Base-by-base conservation (phyloP, 2,329 filamentous ascomycete species). In the Ophiobolus disseminans region DNA sequence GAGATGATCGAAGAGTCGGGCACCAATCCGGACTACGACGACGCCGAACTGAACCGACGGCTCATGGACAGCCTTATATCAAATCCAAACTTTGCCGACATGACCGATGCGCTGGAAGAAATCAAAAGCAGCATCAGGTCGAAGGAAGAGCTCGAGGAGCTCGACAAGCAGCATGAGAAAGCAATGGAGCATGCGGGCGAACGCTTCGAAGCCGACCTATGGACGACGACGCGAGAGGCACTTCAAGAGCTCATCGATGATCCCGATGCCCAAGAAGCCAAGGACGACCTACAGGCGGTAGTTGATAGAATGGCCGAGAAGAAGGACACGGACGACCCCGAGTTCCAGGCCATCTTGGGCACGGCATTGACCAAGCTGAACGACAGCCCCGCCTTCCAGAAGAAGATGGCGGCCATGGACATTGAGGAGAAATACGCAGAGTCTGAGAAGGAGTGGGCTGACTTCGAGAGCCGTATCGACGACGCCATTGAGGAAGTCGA, bases 241-340 rank as follows among this genome's bases (percentile, higher is more conserved):
- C 25, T 70, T 5, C 59, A 65, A 22, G 53, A 65, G 16, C 34
- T 71, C 23, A 53, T 70, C 21, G 46, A 69, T 6, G 66, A 72
- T 23, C 66, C 70, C 4, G 62, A 65, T 3, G 48, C 68, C 3
- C 59, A 43, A 9, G 53, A 63, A 16, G 60, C 55, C 3, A 58
- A 44, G 28, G 49, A 48, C 5, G 64, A 66, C 13, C 40, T 72
- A 7, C 52, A 51, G 25, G 58, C 62, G 11, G 54, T 68, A 17
- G 58, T 65, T 38, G 58, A 56, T 10, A 60, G 50, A 28, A 45
- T 71, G 21, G 54, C 61, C 1, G 57, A 66, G 16, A 25, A 53
- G 8, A 55, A 60, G 4, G 57, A 63, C 23, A 41, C 57, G 10
- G 55, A 63, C 11, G 53, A 51, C 11, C 47, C 58, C 1, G 64